These are phyloP conservation scores for Trichoderma reesei DNA, from an alignment of 495 filamentous ascomycete species.

Conservation along the genomic window DNA sequence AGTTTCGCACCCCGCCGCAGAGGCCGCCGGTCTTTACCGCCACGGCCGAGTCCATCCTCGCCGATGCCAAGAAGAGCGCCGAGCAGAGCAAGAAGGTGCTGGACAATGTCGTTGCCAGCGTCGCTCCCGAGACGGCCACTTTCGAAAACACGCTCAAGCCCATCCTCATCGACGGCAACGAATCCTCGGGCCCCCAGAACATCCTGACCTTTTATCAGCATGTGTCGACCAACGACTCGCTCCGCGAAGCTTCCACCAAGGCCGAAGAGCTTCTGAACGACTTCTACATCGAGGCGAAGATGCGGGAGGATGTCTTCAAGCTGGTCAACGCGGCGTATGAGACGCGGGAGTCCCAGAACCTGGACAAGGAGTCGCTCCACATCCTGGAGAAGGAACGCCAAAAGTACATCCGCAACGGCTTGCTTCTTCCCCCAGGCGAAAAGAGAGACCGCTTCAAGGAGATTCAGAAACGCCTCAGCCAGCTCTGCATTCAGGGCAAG, in stretches of 20 bases:
- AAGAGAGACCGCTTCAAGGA: slow-evolving; percentile 53
- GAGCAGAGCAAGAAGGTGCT: slow-evolving; percentile 56
- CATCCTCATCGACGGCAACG: slow-evolving; percentile 59
- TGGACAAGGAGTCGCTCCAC: slow-evolving; percentile 38
- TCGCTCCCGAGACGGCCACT: slow-evolving; percentile 54
- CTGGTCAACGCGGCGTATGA: slow-evolving; percentile 46
- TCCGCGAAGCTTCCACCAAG: slow-evolving; percentile 54
- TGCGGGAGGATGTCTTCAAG: slow-evolving; percentile 53
- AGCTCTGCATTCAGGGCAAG: slow-evolving; percentile 46
- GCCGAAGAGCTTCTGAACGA: slow-evolving; percentile 52
- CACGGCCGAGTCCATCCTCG: slow-evolving; percentile 63
- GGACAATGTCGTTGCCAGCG: slow-evolving; percentile 60
- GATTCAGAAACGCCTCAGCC: slow-evolving; percentile 52
- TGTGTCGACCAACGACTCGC: slow-evolving; percentile 55
- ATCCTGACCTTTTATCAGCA: slow-evolving; percentile 74
- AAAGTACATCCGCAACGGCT: slow-evolving; percentile 46
- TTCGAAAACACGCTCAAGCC: slow-evolving; percentile 58
- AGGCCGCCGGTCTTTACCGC: slow-evolving; percentile 77
- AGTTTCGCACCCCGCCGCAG: slow-evolving; percentile 67
- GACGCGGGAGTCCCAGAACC: slow-evolving; percentile 26
- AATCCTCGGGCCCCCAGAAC: slow-evolving; percentile 45
- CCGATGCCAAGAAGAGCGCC: slow-evolving; percentile 67
- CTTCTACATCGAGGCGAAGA: slow-evolving; percentile 47
- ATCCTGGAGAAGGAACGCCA: slow-evolving; percentile 50
- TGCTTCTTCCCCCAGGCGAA: slow-evolving; percentile 42